phyloP scores from a whole-genome alignment of 148 eudicot genomes.

The Tetragonia tetragonoides region DNA sequence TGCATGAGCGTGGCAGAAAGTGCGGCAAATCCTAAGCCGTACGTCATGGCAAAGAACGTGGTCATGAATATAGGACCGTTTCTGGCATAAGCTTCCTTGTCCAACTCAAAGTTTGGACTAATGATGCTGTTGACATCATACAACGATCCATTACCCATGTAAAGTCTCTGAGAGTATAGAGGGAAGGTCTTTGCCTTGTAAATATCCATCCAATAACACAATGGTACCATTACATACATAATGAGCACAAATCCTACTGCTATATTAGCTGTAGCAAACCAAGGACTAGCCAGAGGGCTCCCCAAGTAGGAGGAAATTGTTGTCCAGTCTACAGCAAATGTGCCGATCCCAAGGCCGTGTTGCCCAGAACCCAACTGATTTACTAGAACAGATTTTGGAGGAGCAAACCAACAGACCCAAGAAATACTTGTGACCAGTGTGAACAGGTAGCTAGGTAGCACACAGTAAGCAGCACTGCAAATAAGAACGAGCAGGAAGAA shows the following conservation, averaged over 20 bases:
- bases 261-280: conserved; percentile 92
- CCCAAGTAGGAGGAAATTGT: conserved; percentile 74
- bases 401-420: conserved; percentile 84
- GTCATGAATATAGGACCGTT: conserved; percentile 55
- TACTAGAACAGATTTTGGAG: conserved; percentile 59
- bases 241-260: conserved; percentile 61
- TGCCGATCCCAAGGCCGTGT: conserved; percentile 70
- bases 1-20: conserved; percentile 68
- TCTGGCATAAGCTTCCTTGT: conserved; percentile 42
- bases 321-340: conserved; percentile 83
- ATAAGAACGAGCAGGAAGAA: conserved; percentile 67
- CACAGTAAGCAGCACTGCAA: conserved; percentile 66
- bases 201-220: conserved; percentile 56
- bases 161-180: conserved; percentile 64
- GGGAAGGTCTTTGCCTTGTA: conserved; percentile 80
- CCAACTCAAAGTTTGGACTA: conserved; percentile 49
- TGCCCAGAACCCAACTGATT: conserved; percentile 87
- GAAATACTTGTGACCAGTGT: conserved; percentile 64
- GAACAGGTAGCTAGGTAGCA: conserved; percentile 71
- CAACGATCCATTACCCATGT: conserved; percentile 48
- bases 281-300: conserved; percentile 94
- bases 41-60: conserved; percentile 63
- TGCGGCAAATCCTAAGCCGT: conserved; percentile 68
- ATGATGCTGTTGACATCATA: conserved; percentile 67
- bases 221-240: conserved; percentile 64